phyloP scores from a whole-genome alignment of 2,329 filamentous ascomycete species.

The Berkeleyomyces basicola region DNA sequence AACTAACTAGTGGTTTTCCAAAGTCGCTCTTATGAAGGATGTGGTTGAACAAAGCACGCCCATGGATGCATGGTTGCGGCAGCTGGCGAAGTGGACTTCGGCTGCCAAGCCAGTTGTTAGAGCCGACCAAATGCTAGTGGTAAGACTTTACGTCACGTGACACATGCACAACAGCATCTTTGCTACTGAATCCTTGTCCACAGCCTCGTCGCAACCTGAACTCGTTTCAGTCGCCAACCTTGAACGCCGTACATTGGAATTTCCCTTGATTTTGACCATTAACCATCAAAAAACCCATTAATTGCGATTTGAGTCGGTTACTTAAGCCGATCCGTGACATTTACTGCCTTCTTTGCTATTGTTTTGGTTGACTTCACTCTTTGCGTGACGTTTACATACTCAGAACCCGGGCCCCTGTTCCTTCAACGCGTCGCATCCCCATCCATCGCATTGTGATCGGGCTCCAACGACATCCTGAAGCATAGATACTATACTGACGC shows the following conservation, averaged over 20 bases:
- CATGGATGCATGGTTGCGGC: too few species aligned
- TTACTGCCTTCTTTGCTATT: too few species aligned
- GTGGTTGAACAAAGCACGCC: too few species aligned
- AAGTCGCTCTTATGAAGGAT: too few species aligned
- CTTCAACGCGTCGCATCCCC: constrained; percentile 28
- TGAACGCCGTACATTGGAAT: too few species aligned
- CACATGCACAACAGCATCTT: background rate
- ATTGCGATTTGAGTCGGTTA: too few species aligned
- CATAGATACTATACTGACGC: background rate
- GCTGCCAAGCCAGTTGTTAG: background rate
- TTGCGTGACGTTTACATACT: too few species aligned
- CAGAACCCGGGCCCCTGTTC: background rate
- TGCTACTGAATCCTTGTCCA: background rate
- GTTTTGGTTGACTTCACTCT: background rate
- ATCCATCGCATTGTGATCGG: background rate
- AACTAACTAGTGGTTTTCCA: too few species aligned
- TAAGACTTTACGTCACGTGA: background rate
- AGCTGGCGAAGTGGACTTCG: background rate
- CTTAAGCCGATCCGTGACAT: too few species aligned
- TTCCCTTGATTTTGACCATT: too few species aligned
- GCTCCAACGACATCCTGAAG: background rate
- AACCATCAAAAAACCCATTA: too few species aligned
- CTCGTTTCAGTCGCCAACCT: too few species aligned
- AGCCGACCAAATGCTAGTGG: background rate
- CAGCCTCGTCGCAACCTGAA: background rate